Conservation (phyloP, 2,329 filamentous ascomycete species). For the Alternaria triticimaculans region DNA sequence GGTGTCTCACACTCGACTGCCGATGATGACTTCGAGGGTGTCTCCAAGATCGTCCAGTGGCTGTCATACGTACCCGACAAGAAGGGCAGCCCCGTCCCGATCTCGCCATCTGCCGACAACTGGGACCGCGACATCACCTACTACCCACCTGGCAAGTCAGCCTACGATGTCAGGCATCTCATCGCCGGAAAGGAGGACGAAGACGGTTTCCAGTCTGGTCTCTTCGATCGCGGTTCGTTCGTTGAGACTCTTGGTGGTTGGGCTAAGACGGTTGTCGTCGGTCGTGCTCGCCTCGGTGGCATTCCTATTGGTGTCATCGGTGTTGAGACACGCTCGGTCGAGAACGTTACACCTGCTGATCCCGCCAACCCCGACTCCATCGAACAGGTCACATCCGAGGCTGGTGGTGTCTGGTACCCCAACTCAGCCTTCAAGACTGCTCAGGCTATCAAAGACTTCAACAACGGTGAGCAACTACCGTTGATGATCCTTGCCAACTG, state of each 20-base stretch:
- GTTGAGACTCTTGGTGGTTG: slow-evolving; percentile 96
- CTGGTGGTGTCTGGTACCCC: slow-evolving; percentile 99
- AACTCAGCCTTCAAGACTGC: slow-evolving; percentile 99
- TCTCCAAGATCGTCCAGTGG: slow-evolving; percentile 98
- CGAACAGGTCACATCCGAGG: slow-evolving; percentile 92
- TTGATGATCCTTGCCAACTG: slow-evolving; percentile 99
- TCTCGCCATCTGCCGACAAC: slow-evolving; percentile 80
- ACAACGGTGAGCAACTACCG: slow-evolving; percentile 96
- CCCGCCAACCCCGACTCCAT: slow-evolving; percentile 98
- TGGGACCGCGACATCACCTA: slow-evolving; percentile 95
- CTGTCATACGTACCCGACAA: slow-evolving; percentile 96
- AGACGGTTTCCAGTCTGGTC: slow-evolving; percentile 83
- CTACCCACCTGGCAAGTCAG: slow-evolving; percentile 78
- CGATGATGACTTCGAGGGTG: slow-evolving; percentile 95
- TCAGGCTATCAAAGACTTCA: slow-evolving; percentile 98
- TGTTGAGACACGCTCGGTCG: slow-evolving; percentile 92
- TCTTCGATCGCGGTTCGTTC: slow-evolving; percentile 97
- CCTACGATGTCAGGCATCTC: slow-evolving; percentile 93
- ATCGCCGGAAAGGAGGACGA: slow-evolving; percentile 87
- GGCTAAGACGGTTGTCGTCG: slow-evolving; percentile 95
- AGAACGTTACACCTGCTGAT: slow-evolving; percentile 96
- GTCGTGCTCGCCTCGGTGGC: slow-evolving; percentile 92
- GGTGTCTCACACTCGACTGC: slow-evolving; percentile 99
- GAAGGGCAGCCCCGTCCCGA: slow-evolving; percentile 90
- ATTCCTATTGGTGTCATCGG: slow-evolving; percentile 98